Conservation (phyloP, 441 rosid genomes). For the Cnidoscolus chayamansa region DNA sequence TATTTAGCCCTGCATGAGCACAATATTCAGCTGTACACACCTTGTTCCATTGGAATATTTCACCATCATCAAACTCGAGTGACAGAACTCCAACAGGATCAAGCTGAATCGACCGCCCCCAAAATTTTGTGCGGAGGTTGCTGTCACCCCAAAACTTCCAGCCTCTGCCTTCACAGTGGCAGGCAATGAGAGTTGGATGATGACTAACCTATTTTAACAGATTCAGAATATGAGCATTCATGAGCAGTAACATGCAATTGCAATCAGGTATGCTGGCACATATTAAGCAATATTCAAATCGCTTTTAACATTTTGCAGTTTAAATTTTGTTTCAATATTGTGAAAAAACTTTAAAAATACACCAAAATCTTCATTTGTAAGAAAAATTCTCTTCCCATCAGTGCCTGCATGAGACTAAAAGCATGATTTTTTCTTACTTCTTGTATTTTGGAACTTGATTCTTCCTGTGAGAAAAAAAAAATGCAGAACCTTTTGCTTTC, state of each 20-base stretch:
- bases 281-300: not conserved
- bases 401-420: not conserved
- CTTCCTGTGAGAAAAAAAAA: not conserved
- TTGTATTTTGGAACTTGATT: not conserved
- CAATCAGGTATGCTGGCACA: not conserved
- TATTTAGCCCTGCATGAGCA: not conserved
- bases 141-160: conserved; percentile 98
- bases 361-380: not conserved
- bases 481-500: not conserved
- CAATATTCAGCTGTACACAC: conserved; percentile 33
- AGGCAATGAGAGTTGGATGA: conserved; percentile 94
- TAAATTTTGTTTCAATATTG: not conserved
- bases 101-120: conserved; percentile 99
- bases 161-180: conserved; percentile 95
- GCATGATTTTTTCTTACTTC: not conserved
- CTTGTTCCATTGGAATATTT: conserved; percentile 93
- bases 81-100: conserved; percentile 85
- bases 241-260: not conserved
- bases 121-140: conserved; percentile 83
- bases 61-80: conserved; percentile 94
- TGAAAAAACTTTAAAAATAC: not conserved
- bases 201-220: conserved; percentile 80
- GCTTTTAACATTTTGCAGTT: not conserved
- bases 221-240: not conserved
- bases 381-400: not conserved